A percentile compares a stretch with the other conserved stretches of the same genome.
Conservation (phyloP, 768 basidiomycete genomes). For the Plicaturopsis crispa region DNA sequence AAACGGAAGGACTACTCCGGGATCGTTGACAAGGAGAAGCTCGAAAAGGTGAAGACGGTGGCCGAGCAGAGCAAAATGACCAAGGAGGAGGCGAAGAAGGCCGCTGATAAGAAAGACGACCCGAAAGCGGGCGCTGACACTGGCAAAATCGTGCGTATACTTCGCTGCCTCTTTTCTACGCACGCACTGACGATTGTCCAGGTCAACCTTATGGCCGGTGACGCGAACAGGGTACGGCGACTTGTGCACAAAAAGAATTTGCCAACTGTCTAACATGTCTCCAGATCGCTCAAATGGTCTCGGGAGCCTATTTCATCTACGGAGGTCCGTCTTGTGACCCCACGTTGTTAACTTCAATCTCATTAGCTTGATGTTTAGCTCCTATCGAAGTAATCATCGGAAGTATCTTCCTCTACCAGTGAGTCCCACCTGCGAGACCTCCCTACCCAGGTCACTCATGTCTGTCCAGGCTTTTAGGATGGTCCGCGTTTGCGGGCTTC, state of each 20-base stretch:
- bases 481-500: conserved; percentile 73
- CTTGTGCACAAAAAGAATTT: not conserved
- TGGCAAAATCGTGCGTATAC: conserved; percentile 1
- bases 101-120: conserved; percentile 10
- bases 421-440: conserved; percentile 7
- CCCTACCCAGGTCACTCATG: not conserved
- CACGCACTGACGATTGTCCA: too few species aligned
- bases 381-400: conserved; percentile 78
- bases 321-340: conserved; percentile 50
- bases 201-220: conserved; percentile 19
- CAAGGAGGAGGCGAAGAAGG: conserved; percentile 4
- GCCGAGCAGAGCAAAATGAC: conserved; percentile 3
- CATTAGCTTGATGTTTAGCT: too few species aligned
- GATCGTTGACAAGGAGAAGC: conserved; percentile 9
- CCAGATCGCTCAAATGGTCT: conserved; percentile 42
- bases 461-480: conserved; percentile 45
- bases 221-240: conserved; percentile 25
- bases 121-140: conserved; percentile 23
- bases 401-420: conserved; percentile 72
- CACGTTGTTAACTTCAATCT: too few species aligned
- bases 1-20: conserved; percentile 43
- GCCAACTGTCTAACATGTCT: conserved; percentile 1
- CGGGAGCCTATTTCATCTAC: conserved; percentile 60
- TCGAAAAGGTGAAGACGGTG: conserved; percentile 15
- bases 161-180: too few species aligned